Base-by-base conservation (phyloP, 2,329 filamentous ascomycete genomes). In the Fusarium sublunatum region DNA sequence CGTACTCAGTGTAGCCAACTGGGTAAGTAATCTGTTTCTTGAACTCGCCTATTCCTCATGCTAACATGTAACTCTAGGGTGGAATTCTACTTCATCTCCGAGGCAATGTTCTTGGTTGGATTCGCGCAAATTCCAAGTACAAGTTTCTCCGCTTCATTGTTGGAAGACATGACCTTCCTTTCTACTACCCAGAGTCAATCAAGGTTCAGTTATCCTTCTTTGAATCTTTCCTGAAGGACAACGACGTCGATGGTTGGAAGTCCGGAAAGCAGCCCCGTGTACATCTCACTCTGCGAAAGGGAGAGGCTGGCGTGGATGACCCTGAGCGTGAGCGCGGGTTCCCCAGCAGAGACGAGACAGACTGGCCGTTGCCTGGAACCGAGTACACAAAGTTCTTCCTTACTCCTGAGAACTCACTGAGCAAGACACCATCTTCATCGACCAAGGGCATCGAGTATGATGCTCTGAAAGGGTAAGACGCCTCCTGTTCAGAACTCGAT, bases 71-170 rank as follows among this genome's bases (percentile, higher is more conserved):
- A 19, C 19, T 19, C 19, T 19, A 19, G 19, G 19, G 19, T 0
- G 75, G 88, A 1, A 91, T 91, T 43, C 73, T 88, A 4, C 79
- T 91, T 2, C 89, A 91, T 65, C 79, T 91, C 6, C 81, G 88
- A 7, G 89, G 89, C 2, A 91, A 91, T 63, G 80, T 91, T 8
- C 81, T 89, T 67, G 89, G 88, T 0, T 91, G 83, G 53, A 76
- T 77, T 2, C 80, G 86, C 43, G 88, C 88, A 0, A 86, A 87
- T 1, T 91, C 88, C 1, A 79, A 86, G 56, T 78, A 87, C 59
- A 91, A 91, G 72, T 92, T 88, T 63, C 79, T 91, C 1, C 83
- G 88, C 7, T 86, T 91, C 71, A 88, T 91, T 69, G 87, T 84
- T 1, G 89, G 89, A 2, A 82, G 89, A 0, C 89, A 92, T 61